These are phyloP conservation scores for Zymoseptoria passerinii DNA, from an alignment of 2,329 filamentous ascomycete species.

Conservation along the genomic window DNA sequence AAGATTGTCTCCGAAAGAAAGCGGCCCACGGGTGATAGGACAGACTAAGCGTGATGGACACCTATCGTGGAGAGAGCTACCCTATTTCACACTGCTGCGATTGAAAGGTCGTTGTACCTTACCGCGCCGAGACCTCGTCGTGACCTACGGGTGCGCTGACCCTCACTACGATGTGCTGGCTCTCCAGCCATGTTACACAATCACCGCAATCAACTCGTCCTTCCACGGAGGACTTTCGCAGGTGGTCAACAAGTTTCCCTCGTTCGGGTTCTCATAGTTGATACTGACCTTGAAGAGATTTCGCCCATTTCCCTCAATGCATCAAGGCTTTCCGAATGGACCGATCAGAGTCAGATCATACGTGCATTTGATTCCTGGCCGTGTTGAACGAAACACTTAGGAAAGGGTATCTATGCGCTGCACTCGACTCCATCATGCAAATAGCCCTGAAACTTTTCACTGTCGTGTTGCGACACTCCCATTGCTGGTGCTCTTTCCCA, in stretches of 20 bases:
- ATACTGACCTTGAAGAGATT: neutral
- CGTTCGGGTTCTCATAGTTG: neutral
- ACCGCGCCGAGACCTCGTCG: no score
- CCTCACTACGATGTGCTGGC: no score
- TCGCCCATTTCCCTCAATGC: neutral
- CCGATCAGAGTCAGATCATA: no score
- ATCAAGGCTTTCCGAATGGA: neutral
- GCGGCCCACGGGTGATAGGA: no score
- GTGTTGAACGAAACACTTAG: constrained; percentile 9
- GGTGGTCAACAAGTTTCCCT: neutral
- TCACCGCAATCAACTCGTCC: no score
- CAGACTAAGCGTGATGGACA: no score
- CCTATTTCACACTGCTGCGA: no score
- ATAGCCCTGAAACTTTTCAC: neutral
- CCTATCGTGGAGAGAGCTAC: no score
- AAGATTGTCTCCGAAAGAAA: neutral
- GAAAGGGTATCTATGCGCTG: constrained; percentile 7
- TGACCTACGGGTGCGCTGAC: no score
- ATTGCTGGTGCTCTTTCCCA: neutral
- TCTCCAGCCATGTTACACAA: no score
- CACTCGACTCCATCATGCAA: constrained; percentile 1
- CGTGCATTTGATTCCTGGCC: neutral
- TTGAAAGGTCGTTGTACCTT: no score
- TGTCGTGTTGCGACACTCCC: neutral
- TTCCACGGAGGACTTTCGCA: neutral